A percentile compares a stretch with the other conserved stretches of the same genome.
Conservation (phyloP, 1,139 yeast species). For the Pichia sp. region DNA sequence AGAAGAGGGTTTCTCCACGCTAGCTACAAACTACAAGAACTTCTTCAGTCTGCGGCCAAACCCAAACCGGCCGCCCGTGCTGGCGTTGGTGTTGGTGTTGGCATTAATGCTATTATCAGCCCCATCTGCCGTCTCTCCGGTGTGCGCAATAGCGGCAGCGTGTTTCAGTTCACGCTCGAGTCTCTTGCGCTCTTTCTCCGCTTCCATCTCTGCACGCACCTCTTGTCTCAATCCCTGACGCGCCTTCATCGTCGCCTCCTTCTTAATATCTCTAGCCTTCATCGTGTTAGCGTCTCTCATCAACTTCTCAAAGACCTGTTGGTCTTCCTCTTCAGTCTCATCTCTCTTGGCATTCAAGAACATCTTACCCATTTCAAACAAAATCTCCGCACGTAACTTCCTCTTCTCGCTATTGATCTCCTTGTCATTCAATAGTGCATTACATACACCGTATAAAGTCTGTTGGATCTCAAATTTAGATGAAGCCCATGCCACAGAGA, state of each 20-base stretch:
- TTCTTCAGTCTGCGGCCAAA: constrained; percentile 10
- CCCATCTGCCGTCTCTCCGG: no score
- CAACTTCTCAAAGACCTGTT: constrained; percentile 67
- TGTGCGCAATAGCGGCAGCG: no score
- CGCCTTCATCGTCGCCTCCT: constrained; percentile 12
- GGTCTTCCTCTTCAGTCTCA: constrained; percentile 67
- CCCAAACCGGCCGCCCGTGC: constrained; percentile 2
- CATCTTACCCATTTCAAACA: constrained; percentile 49
- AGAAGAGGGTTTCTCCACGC: no score
- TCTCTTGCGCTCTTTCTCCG: no score
- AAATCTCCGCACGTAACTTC: constrained; percentile 51
- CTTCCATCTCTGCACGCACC: neutral
- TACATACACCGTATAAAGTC: constrained; percentile 60
- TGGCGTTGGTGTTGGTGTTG: neutral
- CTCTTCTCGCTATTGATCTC: constrained; percentile 43
- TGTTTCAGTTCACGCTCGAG: no score
- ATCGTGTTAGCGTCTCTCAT: constrained; percentile 62
- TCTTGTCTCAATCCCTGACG: constrained; percentile 1
- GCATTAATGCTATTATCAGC: neutral
- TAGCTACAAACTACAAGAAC: constrained; percentile 4
- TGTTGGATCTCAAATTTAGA: constrained; percentile 69
- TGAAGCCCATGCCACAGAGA: constrained; percentile 76
- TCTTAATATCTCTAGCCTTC: constrained; percentile 25
- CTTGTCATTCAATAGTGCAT: constrained; percentile 52
- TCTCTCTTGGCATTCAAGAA: constrained; percentile 52